Percentiles rank a stretch among this genome's conserved stretches.
Conservation (phyloP, 768 basidiomycete genomes). For the Agaricus subrufescens region DNA sequence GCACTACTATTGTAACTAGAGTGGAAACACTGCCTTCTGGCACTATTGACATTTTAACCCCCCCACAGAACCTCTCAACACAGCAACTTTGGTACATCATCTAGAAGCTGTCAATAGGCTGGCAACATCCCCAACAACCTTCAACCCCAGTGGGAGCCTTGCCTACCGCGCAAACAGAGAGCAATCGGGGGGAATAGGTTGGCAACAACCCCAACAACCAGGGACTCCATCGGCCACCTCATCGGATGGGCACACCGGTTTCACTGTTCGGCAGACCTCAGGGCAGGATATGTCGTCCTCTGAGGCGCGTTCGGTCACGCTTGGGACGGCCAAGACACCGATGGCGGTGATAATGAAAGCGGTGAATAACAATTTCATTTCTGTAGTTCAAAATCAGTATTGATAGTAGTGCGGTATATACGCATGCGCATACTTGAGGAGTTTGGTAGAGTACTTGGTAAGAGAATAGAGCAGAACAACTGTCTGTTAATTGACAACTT, state of each 20-base stretch:
- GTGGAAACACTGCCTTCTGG: no score
- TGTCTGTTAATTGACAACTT: no score
- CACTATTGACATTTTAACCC: no score
- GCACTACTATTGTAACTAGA: no score
- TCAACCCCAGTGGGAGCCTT: background rate
- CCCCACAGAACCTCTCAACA: no score
- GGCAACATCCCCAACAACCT: slow-evolving; percentile 7
- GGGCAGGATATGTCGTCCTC: background rate
- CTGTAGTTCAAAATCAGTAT: background rate
- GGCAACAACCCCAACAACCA: slow-evolving; percentile 8
- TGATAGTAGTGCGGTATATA: no score
- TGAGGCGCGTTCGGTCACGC: background rate
- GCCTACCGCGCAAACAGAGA: background rate
- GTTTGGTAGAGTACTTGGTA: no score
- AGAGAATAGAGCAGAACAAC: no score
- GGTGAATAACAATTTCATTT: background rate
- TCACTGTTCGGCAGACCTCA: background rate
- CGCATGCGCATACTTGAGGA: no score
- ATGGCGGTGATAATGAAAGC: background rate
- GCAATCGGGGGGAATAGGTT: background rate
- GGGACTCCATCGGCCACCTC: background rate
- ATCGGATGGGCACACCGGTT: background rate
- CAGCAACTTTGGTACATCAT: no score
- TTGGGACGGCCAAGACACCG: background rate
- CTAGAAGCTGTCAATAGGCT: background rate